Evolutionary conservation across 768 basidiomycete genomes (phyloP).

Genomic region (Pulveroboletus sp.): DNA sequence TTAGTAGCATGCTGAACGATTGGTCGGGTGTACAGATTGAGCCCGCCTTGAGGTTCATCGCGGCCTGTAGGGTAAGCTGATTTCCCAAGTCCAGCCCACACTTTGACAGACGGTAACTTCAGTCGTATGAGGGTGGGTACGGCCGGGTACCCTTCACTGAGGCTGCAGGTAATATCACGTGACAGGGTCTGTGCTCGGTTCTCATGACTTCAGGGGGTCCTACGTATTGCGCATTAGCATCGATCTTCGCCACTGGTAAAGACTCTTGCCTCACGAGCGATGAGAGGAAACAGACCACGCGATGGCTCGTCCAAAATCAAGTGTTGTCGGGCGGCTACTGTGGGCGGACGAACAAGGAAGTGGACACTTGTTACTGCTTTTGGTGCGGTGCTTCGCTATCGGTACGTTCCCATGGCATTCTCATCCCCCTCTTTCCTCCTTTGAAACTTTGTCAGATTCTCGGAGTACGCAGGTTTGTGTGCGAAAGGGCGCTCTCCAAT

Average conservation of each 20-base stretch:
- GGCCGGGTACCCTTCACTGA: conserved; percentile 79
- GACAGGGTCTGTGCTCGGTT: background rate
- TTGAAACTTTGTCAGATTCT: conserved; percentile 53
- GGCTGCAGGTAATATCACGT: conserved; percentile 61
- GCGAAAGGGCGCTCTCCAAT: conserved; percentile 46
- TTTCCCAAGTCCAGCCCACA: background rate
- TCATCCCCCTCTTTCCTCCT: background rate
- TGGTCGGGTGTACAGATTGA: conserved; percentile 70
- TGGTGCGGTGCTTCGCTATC: conserved; percentile 84
- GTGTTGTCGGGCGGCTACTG: conserved; percentile 70
- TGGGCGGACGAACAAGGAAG: conserved; percentile 81
- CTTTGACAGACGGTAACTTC: conserved; percentile 3
- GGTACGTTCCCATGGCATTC: conserved; percentile 38
- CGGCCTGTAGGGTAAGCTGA: conserved; percentile 61
- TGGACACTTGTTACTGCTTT: conserved; percentile 95
- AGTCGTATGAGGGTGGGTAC: conserved; percentile 94
- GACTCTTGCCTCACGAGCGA: conserved; percentile 23
- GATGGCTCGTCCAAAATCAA: conserved; percentile 76
- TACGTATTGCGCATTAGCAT: conserved; percentile 87
- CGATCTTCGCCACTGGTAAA: conserved; percentile 49
- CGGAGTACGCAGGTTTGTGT: conserved; percentile 51
- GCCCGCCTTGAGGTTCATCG: conserved; percentile 58
- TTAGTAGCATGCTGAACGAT: conserved; percentile 73
- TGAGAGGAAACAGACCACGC: conserved; percentile 52
- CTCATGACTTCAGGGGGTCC: conserved; percentile 62